Conservation (phyloP, 192 early-diverging fungal species). For the Backusella parvicylindrica region DNA sequence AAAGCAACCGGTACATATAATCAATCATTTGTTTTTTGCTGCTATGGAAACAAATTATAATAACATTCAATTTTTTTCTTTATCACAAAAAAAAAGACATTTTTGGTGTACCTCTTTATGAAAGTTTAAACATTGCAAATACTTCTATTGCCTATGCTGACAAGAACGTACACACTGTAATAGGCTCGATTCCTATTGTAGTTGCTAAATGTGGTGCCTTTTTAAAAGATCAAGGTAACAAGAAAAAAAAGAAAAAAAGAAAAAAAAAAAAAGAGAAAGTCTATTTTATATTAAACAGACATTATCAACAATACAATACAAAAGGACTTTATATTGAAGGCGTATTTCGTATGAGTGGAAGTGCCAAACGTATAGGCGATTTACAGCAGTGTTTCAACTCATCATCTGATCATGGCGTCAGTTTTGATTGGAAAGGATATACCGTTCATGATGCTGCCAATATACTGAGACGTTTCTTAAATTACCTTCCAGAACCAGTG, state of each 20-base stretch:
- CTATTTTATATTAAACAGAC: not conserved
- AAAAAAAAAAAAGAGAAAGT: not conserved
- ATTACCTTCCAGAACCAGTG: conserved; percentile 68
- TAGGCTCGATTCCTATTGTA: conserved; percentile 29
- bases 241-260: not conserved
- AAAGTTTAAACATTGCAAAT: conserved; percentile 22
- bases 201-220: conserved; percentile 35
- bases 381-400: conserved; percentile 68
- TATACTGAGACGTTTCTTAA: conserved; percentile 69
- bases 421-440: conserved; percentile 63
- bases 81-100: conserved; percentile 6
- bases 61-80: not conserved
- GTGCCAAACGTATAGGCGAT: conserved; percentile 66
- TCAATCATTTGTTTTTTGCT: not conserved
- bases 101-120: conserved; percentile 29
- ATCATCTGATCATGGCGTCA: conserved; percentile 59
- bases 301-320: not conserved
- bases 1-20: not conserved
- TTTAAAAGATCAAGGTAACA: conserved; percentile 36
- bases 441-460: conserved; percentile 77
- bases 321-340: conserved; percentile 46
- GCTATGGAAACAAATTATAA: not conserved
- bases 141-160: conserved; percentile 28
- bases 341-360: conserved; percentile 77
- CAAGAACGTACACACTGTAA: conserved; percentile 7